Conservation (phyloP, 1,284 basidiomycete genomes). For the Moesziomyces globuligerus region DNA sequence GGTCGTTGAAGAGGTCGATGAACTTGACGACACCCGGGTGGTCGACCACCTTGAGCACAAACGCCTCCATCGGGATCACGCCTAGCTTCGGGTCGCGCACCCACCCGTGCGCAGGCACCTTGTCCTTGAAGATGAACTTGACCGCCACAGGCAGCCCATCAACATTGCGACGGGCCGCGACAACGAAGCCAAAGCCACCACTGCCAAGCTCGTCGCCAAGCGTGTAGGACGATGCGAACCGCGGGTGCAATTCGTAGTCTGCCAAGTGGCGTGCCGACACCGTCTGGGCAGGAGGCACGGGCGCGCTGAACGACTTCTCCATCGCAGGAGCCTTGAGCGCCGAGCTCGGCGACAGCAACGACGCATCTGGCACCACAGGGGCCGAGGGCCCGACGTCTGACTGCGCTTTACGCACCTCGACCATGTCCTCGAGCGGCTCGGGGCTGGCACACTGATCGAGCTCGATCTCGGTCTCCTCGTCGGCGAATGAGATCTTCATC, state of each 20-base stretch:
- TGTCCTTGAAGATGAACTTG: conserved; percentile 89
- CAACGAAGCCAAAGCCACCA: conserved; percentile 91
- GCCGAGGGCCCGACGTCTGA: conserved; percentile 12
- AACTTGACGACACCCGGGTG: conserved; percentile 85
- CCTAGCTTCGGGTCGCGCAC: conserved; percentile 72
- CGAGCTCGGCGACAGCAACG: conserved; percentile 35
- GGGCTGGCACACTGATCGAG: conserved; percentile 34
- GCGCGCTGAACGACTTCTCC: conserved; percentile 57
- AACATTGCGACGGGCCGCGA: conserved; percentile 61
- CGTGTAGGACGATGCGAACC: conserved; percentile 76
- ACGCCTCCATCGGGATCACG: conserved; percentile 80
- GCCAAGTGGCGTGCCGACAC: conserved; percentile 53
- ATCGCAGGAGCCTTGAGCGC: conserved; percentile 61
- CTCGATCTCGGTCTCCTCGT: conserved; percentile 32
- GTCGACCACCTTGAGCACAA: conserved; percentile 78
- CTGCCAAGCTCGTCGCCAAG: conserved; percentile 80
- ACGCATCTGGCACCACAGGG: conserved; percentile 17
- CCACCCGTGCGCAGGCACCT: conserved; percentile 83
- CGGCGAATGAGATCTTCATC: conserved; percentile 50
- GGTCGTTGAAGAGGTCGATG: conserved; percentile 83
- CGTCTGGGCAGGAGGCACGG: conserved; percentile 46
- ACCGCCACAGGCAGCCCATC: conserved; percentile 81
- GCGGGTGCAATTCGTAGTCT: conserved; percentile 73
- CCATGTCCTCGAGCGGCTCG: conserved; percentile 23
- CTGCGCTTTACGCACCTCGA: conserved; percentile 13